phyloP scores from a whole-genome alignment of 2,329 filamentous ascomycete genomes.

The Arthrinium puccinioides region DNA sequence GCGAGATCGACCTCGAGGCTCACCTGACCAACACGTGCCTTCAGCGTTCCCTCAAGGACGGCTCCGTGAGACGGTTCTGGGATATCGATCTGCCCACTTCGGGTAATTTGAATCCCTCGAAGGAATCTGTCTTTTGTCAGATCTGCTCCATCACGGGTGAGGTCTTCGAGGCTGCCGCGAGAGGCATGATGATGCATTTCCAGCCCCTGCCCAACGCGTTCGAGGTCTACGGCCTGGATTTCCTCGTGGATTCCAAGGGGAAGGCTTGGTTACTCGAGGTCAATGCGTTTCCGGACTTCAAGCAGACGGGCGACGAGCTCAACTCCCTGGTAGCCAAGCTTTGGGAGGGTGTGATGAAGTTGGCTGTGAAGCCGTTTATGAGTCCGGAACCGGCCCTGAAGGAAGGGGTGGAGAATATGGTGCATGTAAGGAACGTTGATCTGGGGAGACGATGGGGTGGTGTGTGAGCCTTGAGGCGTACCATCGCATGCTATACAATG shows the following conservation, averaged over 20 bases:
- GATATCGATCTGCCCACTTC: slow-evolving; percentile 34
- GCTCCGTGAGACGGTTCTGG: slow-evolving; percentile 71
- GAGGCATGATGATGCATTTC: slow-evolving; percentile 83
- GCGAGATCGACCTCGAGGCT: slow-evolving; percentile 51
- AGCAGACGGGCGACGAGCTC: slow-evolving; percentile 75
- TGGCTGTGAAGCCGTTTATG: slow-evolving; percentile 58
- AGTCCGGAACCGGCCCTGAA: slow-evolving; percentile 45
- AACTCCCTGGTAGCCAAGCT: slow-evolving; percentile 66
- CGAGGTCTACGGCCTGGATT: slow-evolving; percentile 88
- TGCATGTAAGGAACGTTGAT: slow-evolving; percentile 6
- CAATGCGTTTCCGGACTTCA: slow-evolving; percentile 95
- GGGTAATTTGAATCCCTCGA: slow-evolving; percentile 22
- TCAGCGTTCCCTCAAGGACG: slow-evolving; percentile 56
- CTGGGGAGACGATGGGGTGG: slow-evolving; percentile 3
- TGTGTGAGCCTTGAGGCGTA: too few species aligned
- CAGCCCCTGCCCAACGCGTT: slow-evolving; percentile 83
- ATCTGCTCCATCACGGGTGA: slow-evolving; percentile 69
- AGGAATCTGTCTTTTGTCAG: slow-evolving; percentile 60
- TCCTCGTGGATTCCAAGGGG: slow-evolving; percentile 63
- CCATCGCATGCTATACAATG: too few species aligned
- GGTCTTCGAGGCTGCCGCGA: slow-evolving; percentile 81
- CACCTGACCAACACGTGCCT: slow-evolving; percentile 96
- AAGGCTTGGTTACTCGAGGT: slow-evolving; percentile 76
- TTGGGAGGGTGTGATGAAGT: slow-evolving; percentile 65
- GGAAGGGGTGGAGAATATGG: slow-evolving; percentile 14